These are phyloP conservation scores for Citrullus amarus DNA, from an alignment of 306 rosid genomes.

Conservation along the genomic window DNA sequence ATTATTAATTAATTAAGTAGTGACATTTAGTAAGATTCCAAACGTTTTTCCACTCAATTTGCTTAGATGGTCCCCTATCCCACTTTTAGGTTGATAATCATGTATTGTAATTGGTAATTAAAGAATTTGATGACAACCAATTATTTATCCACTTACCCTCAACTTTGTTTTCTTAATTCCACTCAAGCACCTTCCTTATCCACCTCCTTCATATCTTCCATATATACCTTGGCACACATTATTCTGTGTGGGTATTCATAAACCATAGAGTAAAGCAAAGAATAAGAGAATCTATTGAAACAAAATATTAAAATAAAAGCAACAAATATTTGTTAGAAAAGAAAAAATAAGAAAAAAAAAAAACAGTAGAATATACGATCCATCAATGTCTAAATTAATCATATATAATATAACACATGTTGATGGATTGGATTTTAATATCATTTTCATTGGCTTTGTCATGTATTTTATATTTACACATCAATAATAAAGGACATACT, in stretches of 20 bases:
- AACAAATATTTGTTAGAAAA: too few species aligned
- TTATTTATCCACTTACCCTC: neutral
- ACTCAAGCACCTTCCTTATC: conserved; percentile 24
- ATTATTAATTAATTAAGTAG: neutral
- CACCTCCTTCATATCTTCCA: neutral
- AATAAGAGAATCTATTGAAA: neutral
- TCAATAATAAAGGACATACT: neutral
- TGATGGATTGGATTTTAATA: neutral
- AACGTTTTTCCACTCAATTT: conserved; percentile 23
- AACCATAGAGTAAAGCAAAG: neutral
- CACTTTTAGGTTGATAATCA: neutral
- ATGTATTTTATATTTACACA: neutral
- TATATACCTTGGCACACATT: neutral
- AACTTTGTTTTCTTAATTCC: conserved; percentile 16
- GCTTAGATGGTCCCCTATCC: neutral
- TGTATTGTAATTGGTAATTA: neutral
- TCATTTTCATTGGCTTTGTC: neutral
- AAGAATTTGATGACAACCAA: conserved; percentile 1
- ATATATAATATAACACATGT: neutral
- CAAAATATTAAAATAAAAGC: neutral
- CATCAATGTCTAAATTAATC: neutral
- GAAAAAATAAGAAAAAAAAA: too few species aligned
- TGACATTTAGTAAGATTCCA: conserved; percentile 29
- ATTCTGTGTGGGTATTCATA: neutral
- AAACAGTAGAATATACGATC: neutral